Conservation (phyloP, 495 filamentous ascomycete species). For the Daldinia caldariorum region DNA sequence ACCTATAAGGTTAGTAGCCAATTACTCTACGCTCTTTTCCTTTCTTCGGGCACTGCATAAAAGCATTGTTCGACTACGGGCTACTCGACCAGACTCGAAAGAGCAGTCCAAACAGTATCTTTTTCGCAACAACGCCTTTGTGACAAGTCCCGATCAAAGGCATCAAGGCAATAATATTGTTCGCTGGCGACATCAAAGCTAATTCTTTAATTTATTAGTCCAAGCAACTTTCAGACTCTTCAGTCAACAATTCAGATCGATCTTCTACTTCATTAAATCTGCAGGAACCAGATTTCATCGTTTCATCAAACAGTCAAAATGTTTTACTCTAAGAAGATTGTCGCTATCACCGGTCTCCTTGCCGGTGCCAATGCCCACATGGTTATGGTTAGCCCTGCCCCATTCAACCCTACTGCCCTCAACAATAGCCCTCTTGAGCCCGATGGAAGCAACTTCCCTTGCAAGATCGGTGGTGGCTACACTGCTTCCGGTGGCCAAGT, state of each 20-base stretch:
- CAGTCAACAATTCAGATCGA: constrained; percentile 33
- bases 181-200: neutral
- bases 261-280: constrained; percentile 47
- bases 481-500: constrained; percentile 49
- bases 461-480: constrained; percentile 66
- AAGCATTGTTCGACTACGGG: constrained; percentile 33
- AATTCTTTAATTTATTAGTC: neutral
- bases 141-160: constrained; percentile 2
- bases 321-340: constrained; percentile 50
- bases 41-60: constrained; percentile 16
- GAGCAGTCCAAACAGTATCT: constrained; percentile 27
- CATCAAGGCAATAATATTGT: neutral
- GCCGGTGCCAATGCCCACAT: constrained; percentile 74
- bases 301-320: constrained; percentile 49
- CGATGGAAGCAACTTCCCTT: constrained; percentile 79
- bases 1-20: constrained; percentile 37
- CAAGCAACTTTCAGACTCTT: constrained; percentile 23
- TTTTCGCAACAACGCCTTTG: constrained; percentile 17
- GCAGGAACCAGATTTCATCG: constrained; percentile 48
- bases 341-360: constrained; percentile 55
- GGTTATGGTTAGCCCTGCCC: constrained; percentile 73
- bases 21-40: constrained; percentile 5
- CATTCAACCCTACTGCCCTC: constrained; percentile 65
- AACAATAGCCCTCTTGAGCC: constrained; percentile 65
- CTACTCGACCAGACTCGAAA: constrained; percentile 11